A percentile compares a stretch with the other conserved stretches of the same genome.
phyloP scores from a whole-genome alignment of 129 eudicot species.

The Sambucus nigra region DNA sequence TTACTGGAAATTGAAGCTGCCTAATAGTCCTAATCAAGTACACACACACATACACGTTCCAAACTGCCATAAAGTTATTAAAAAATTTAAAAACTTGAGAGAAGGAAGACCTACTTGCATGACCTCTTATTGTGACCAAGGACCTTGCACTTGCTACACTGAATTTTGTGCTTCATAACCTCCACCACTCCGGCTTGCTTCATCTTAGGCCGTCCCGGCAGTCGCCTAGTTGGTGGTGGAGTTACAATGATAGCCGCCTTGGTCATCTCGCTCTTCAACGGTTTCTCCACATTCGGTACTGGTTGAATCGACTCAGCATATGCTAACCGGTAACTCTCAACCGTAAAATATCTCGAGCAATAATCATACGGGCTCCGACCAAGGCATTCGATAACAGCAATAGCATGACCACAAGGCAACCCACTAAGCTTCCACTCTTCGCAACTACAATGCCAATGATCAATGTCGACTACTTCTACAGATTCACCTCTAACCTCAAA shows the following conservation, averaged over 20 bases:
- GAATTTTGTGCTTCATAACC: slow-evolving; percentile 42
- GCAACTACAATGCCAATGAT: slow-evolving; percentile 52
- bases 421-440: slow-evolving; percentile 45
- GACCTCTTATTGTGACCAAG: slow-evolving; percentile 52
- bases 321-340: slow-evolving; percentile 38
- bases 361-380: slow-evolving; percentile 45
- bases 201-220: slow-evolving; percentile 37
- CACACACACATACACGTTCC: too few species aligned
- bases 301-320: slow-evolving; percentile 44
- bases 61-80: not conserved
- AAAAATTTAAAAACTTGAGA: not conserved
- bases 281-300: slow-evolving; percentile 40
- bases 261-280: slow-evolving; percentile 24
- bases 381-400: slow-evolving; percentile 34
- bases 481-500: slow-evolving; percentile 41
- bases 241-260: slow-evolving; percentile 33
- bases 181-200: slow-evolving; percentile 33
- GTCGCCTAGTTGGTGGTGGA: slow-evolving; percentile 45
- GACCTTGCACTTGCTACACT: slow-evolving; percentile 54
- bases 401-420: slow-evolving; percentile 47
- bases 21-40: too few species aligned
- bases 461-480: slow-evolving; percentile 38
- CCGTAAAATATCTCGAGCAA: slow-evolving; percentile 39
- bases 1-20: too few species aligned
- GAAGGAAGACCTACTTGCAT: slow-evolving; percentile 33